Conservation (phyloP, 2,329 filamentous ascomycete genomes). For the Blumeria graminis region DNA sequence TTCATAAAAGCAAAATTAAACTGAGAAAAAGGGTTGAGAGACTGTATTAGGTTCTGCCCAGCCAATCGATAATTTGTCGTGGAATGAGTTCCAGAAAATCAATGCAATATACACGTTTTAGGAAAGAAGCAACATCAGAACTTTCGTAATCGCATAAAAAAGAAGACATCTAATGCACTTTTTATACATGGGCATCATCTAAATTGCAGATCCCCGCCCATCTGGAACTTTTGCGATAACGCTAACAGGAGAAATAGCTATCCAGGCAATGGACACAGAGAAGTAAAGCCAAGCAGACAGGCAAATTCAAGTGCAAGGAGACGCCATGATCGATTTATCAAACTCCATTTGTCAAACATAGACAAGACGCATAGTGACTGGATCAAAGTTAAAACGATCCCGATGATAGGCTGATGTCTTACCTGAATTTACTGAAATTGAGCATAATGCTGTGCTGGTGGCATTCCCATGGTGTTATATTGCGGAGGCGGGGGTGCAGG, state of each 20-base stretch:
- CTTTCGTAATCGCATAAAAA: slow-evolving; percentile 17
- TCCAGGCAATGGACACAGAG: slow-evolving; percentile 16
- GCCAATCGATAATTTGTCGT: too few relatives aligned
- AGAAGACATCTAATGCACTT: slow-evolving; percentile 17
- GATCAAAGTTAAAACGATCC: slow-evolving; percentile 1
- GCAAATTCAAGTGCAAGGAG: slow-evolving; percentile 14
- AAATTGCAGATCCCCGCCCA: slow-evolving; percentile 17
- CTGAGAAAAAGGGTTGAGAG: too few relatives aligned
- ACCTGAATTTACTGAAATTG: slow-evolving; percentile 16
- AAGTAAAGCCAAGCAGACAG: slow-evolving; percentile 14
- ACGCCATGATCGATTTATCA: slow-evolving; percentile 16
- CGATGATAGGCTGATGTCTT: slow-evolving; percentile 2
- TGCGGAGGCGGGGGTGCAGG: slow-evolving; percentile 66
- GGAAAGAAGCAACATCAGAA: neutral
- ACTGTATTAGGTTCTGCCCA: too few relatives aligned
- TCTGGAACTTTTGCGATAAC: slow-evolving; percentile 17
- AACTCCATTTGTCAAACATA: slow-evolving; percentile 16
- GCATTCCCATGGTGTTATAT: slow-evolving; percentile 35
- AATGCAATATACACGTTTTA: too few relatives aligned
- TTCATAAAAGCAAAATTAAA: too few relatives aligned
- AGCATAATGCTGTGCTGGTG: slow-evolving; percentile 15
- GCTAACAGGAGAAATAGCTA: slow-evolving; percentile 17
- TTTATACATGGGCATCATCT: slow-evolving; percentile 17
- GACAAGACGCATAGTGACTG: slow-evolving; percentile 15
- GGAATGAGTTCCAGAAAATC: too few relatives aligned